Conservation (phyloP, 371 early-diverging fungal species). For the Rhizopus arrhizus region DNA sequence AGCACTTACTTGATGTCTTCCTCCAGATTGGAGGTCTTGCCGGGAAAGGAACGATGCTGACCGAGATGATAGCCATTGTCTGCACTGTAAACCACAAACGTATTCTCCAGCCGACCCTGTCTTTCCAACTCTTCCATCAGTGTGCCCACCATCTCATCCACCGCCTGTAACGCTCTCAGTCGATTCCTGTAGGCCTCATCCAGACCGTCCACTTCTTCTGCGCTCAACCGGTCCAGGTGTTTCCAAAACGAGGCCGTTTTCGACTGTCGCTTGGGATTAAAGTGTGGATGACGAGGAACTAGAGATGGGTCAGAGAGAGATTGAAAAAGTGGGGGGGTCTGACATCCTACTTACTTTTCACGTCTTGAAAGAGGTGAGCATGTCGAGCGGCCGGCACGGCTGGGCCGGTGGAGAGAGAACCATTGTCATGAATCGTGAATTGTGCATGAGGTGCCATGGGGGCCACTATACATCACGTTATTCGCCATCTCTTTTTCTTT, state of each 20-base stretch:
- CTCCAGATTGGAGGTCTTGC: constrained; percentile 63
- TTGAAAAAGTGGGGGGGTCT: neutral
- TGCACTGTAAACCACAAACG: constrained; percentile 65
- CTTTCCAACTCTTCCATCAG: constrained; percentile 56
- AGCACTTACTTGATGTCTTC: constrained; percentile 68
- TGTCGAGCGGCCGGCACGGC: constrained; percentile 59
- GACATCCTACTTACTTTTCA: constrained; percentile 34
- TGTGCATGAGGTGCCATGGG: constrained; percentile 48
- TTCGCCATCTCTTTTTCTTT: too few relatives aligned
- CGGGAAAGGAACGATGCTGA: constrained; percentile 62
- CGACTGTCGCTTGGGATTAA: constrained; percentile 57
- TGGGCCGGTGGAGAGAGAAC: constrained; percentile 34
- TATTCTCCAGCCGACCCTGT: constrained; percentile 63
- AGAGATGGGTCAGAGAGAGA: constrained; percentile 25
- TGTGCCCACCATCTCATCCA: constrained; percentile 65
- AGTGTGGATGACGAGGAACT: constrained; percentile 64
- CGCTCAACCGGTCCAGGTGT: constrained; percentile 42
- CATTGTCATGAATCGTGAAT: constrained; percentile 28
- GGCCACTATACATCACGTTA: constrained; percentile 7
- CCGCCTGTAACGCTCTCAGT: constrained; percentile 63
- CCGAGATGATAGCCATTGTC: constrained; percentile 75
- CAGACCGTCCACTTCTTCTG: constrained; percentile 43
- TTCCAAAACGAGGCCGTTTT: constrained; percentile 63
- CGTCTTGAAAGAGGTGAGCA: constrained; percentile 53
- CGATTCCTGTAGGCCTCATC: constrained; percentile 62